These are phyloP conservation scores for Phytopythium mirpurense DNA, from an alignment of 352 stramenopile genomes.

Conservation along the genomic window DNA sequence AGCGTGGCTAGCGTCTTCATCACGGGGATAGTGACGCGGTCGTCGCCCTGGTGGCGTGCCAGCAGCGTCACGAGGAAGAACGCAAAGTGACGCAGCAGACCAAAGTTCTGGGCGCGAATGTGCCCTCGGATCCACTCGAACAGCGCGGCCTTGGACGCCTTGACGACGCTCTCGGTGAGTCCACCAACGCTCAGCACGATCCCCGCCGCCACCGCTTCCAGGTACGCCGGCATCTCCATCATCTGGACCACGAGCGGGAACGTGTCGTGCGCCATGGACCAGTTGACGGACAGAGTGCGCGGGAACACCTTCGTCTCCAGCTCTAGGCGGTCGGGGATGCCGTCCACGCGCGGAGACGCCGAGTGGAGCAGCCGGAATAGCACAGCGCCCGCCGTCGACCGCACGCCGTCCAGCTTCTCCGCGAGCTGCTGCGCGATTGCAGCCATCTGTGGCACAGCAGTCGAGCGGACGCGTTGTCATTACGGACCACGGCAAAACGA, in stretches of 20 bases:
- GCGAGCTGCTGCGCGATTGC: constrained; percentile 93
- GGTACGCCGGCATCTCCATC: constrained; percentile 86
- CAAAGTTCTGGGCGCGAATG: constrained; percentile 53
- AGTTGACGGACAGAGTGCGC: constrained; percentile 51
- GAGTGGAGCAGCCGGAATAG: constrained; percentile 85
- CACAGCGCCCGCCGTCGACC: constrained; percentile 83
- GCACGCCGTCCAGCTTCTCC: constrained; percentile 95
- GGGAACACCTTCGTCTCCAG: constrained; percentile 69
- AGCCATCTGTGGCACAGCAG: constrained; percentile 54
- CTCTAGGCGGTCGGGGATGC: constrained; percentile 68
- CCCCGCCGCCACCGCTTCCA: constrained; percentile 80
- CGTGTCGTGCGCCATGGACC: constrained; percentile 80
- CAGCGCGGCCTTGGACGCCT: constrained; percentile 58
- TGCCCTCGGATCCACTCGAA: constrained; percentile 60
- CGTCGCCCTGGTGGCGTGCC: constrained; percentile 48
- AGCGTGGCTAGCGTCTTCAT: constrained; percentile 84
- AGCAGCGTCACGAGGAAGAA: constrained; percentile 70
- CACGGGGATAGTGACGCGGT: constrained; percentile 81
- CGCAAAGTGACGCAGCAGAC: constrained; percentile 52
- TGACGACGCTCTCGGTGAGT: constrained; percentile 93
- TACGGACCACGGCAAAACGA: constrained; percentile 1
- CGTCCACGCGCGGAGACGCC: constrained; percentile 52
- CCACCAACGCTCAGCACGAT: constrained; percentile 94
- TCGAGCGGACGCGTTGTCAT: constrained; percentile 4
- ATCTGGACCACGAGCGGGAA: constrained; percentile 89